Base-by-base conservation (phyloP, 208 protist species). In the Tritrichomonas musculus region DNA sequence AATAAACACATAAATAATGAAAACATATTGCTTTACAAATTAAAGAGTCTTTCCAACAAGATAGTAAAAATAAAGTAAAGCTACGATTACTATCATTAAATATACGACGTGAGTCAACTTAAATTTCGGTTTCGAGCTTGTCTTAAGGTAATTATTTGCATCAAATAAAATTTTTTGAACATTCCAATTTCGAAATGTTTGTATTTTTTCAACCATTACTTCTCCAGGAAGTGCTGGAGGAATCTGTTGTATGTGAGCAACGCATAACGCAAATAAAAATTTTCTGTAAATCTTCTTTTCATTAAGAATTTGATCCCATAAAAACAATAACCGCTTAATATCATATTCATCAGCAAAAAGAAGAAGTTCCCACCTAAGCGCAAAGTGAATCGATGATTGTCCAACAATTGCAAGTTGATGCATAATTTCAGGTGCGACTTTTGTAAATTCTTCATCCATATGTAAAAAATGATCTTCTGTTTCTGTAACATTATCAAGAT, bases 321-420 rank as follows among this genome's bases (percentile, higher is more conserved):
- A 20, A 5, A 57, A 30, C 5, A 88, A 57, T 11, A 88, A 17
- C 13, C 47, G 11, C 8, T 60, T 88, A 33, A 27, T 27, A 39
- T 88, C 30, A 57, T 88, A 88, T 60, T 57, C 77, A 57, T 88
- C 77, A 57, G 44, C 77, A 50, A 88, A 88, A 8, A 57, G 17
- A 22, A 88, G 77, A 17, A 88, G 22, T 57, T 88, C 47, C 77
- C 77, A 88, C 8, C 47, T 0, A 8, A 88, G 20, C 20, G 77
- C 77, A 47, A 47, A 88, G 30, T 88, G 47, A 39, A 88, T 88
- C 5, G 77, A 53, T 14, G 41, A 1, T 17, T 53, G 41, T 0
- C 47, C 47, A 9, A 33, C 25, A n/a, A 22, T 57, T 33, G n/a
- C 13, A 9, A 88, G 47, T 14, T 57, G 20, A 2, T 14, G 20